phyloP scores from a whole-genome alignment of 345 rosid genomes.

The Populus pruinosa region DNA sequence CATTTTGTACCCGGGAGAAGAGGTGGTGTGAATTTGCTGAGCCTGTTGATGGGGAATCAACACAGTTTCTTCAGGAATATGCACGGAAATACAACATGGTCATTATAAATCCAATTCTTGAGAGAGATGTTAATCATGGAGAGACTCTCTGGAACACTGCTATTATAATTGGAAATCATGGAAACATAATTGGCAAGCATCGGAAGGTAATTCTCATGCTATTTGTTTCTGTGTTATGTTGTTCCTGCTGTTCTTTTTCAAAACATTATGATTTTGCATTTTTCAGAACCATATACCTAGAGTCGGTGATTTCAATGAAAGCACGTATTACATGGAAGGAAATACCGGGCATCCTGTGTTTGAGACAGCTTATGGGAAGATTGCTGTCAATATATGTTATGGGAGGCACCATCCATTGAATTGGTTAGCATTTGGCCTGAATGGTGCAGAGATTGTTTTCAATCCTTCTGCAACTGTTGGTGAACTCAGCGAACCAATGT shows the following conservation, averaged over 20 bases:
- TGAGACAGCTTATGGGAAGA: slow-evolving; percentile 84
- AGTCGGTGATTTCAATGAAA: slow-evolving; percentile 96
- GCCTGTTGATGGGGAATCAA: slow-evolving; percentile 80
- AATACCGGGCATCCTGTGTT: slow-evolving; percentile 93
- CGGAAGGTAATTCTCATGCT: slow-evolving; percentile 55
- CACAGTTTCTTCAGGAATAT: slow-evolving; percentile 71
- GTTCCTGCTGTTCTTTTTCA: not conserved
- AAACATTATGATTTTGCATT: slow-evolving; percentile 12
- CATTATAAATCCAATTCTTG: slow-evolving; percentile 82
- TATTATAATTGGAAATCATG: slow-evolving; percentile 76
- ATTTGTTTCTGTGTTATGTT: slow-evolving; percentile 4
- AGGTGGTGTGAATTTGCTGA: slow-evolving; percentile 97
- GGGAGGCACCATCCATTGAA: slow-evolving; percentile 97
- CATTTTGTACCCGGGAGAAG: slow-evolving; percentile 93
- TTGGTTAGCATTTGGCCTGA: slow-evolving; percentile 94
- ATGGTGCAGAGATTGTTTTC: slow-evolving; percentile 97
- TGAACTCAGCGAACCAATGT: slow-evolving; percentile 97
- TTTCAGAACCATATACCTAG: slow-evolving; percentile 94
- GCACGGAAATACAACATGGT: slow-evolving; percentile 85
- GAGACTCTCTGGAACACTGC: slow-evolving; percentile 95
- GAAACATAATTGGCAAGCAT: slow-evolving; percentile 90
- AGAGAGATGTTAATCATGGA: slow-evolving; percentile 84
- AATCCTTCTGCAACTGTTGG: slow-evolving; percentile 99
- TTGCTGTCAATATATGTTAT: slow-evolving; percentile 84
- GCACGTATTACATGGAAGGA: slow-evolving; percentile 99